A percentile compares a stretch with the other conserved stretches of the same genome.
phyloP scores from a whole-genome alignment of 495 filamentous ascomycete species.

The Aspergillus sparsus region DNA sequence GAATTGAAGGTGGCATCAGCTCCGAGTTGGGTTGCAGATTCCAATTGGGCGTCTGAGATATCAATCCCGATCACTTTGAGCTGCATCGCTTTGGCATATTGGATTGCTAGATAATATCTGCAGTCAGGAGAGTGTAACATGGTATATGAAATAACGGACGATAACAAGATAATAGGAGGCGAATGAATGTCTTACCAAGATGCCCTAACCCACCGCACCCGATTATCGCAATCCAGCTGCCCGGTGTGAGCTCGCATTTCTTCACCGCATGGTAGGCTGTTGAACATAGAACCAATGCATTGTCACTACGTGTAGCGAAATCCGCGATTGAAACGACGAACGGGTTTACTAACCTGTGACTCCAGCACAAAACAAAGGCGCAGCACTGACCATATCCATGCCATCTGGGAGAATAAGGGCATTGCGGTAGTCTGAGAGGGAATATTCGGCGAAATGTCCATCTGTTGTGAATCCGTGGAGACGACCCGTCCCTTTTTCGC shows the following conservation, averaged over 20 bases:
- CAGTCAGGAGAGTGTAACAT: no score
- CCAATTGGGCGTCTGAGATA: conserved; percentile 71
- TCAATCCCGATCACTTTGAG: conserved; percentile 73
- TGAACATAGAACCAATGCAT: background rate
- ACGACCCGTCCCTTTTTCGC: conserved; percentile 5
- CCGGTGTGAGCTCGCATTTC: conserved; percentile 8
- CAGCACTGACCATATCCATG: conserved; percentile 7
- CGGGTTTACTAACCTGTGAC: conserved; percentile 18
- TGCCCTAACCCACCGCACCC: conserved; percentile 61
- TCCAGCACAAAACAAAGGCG: conserved; percentile 19
- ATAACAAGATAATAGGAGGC: no score
- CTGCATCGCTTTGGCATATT: conserved; percentile 89
- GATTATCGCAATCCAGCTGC: conserved; percentile 17
- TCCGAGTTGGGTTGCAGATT: conserved; percentile 64
- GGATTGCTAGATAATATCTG: no score
- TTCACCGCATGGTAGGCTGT: conserved; percentile 19
- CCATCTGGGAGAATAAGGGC: conserved; percentile 5
- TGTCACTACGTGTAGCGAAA: no score
- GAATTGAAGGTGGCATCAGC: conserved; percentile 35
- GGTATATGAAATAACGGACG: no score
- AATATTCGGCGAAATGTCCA: conserved; percentile 17
- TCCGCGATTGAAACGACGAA: no score
- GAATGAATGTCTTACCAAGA: conserved; percentile 42
- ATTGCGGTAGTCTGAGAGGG: conserved; percentile 9
- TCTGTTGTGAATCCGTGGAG: conserved; percentile 13